phyloP scores from a whole-genome alignment of 768 basidiomycete species.

The Lentinula raphanica region DNA sequence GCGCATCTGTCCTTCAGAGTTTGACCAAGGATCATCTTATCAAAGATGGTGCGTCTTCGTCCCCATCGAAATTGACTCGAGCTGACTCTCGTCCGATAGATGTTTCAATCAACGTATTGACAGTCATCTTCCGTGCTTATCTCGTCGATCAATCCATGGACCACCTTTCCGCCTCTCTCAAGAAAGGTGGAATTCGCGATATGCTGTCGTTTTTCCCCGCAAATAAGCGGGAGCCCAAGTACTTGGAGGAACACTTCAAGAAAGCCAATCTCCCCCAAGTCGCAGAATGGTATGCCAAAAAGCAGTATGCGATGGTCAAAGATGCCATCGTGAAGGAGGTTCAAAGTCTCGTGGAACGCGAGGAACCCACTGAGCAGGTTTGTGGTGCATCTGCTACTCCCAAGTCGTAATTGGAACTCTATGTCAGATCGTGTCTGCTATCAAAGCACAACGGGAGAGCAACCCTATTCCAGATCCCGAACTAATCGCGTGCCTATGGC shows the following conservation, averaged over 20 bases:
- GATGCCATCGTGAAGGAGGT: conserved; percentile 68
- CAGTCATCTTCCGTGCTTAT: conserved; percentile 76
- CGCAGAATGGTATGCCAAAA: conserved; percentile 93
- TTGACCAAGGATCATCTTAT: conserved; percentile 92
- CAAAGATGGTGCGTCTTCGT: conserved; percentile 70
- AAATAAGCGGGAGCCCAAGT: conserved; percentile 69
- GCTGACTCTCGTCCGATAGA: conserved; percentile 38
- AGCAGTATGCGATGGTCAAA: conserved; percentile 77
- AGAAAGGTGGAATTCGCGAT: conserved; percentile 81
- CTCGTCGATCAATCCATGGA: conserved; percentile 84
- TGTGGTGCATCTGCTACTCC: conserved; percentile 16
- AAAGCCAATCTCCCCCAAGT: conserved; percentile 71
- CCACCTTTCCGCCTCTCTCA: conserved; percentile 76
- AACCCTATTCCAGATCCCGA: conserved; percentile 82
- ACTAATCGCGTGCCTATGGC: conserved; percentile 86
- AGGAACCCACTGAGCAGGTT: conserved; percentile 67
- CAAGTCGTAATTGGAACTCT: conserved; percentile 8
- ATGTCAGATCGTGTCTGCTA: conserved; percentile 64
- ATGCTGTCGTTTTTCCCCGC: conserved; percentile 83
- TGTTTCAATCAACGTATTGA: conserved; percentile 71
- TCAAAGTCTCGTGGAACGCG: conserved; percentile 63
- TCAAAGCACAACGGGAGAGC: conserved; percentile 71
- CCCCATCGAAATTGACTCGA: not conserved
- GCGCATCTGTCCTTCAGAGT: conserved; percentile 70
- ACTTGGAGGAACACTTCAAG: conserved; percentile 84